Evolutionary conservation across 495 filamentous ascomycete genomes (phyloP), one percentile per base, ranked within the genome.

Genomic region (Penicillium robsamsonii): DNA sequence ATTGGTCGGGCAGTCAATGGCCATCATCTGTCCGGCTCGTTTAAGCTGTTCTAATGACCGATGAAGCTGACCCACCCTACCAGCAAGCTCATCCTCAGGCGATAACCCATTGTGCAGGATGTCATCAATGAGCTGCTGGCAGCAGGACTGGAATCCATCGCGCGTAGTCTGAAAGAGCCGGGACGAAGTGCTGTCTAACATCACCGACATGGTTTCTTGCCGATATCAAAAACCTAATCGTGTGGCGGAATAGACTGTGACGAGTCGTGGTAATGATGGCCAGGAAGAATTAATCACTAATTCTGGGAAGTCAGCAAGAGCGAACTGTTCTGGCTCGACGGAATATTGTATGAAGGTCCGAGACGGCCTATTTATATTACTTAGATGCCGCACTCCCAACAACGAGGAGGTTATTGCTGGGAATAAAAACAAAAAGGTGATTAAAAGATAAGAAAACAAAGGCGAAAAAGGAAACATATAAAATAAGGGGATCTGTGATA

Each of bases 1-100:
- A 24, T 43, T 20, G 1, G 9, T 15, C 13, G 46, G 15, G 17
- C 27, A 12, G 33, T 47, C 46, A 11, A 47, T 30, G 29, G 46
- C 46, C 46, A 47, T 31, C 46, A 47, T 47, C 29, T 47, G 27
- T 7, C 46, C 46, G 9, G 46, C 29, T 10, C 29, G 46, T 13
- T 27, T 27, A 10, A 47, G 46, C 0, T 20, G 22, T 8, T 46
- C 24, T 5, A 46, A 17, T 8, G 22, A 13, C 6, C 15, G 22
- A 9, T 46, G 22, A 10, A 46, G 22, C 6, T n/a, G 24, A 17
- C 1, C 13, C 10, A 46, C 4, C 6, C 43, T 24, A 9, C n/a
- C 5, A 8, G 1, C 4, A 1, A 46, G 6, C 8, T 46, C 43
- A 2, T 27, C 13, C 6, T 46, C 12, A 15, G 2, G 12, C 25